Base-by-base conservation (phyloP, 2,329 filamentous ascomycete species). In the Dactylellina parvicollis region DNA sequence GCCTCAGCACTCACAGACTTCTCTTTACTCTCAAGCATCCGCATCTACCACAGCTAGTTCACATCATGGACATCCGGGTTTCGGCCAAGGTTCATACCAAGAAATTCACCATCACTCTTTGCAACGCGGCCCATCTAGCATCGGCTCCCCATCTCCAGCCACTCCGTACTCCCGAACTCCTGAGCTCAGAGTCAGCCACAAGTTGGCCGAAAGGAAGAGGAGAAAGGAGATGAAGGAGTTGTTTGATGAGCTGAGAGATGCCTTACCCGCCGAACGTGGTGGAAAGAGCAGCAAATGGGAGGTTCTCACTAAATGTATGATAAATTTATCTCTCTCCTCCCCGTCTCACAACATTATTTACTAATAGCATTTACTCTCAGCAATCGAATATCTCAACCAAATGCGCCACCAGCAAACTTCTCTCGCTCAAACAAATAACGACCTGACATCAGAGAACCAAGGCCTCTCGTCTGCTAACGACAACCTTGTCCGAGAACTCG, bases 261-360 rank as follows among this genome's bases (percentile, higher is more conserved):
- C 92, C 36, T 89, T 94, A 82, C 91, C 91, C 0, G 90, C 92
- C 76, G 91, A 92, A 77, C 87, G 91, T 14, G 91, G 91, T 1
- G 90, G 89, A 22, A 96, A 95, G 80, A 91, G 91, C 0, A 93
- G 90, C 76, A 96, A 96, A 77, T 96, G 91, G 91, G 91, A 96
- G 77, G 92, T 94, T 52, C 80, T 96, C 14, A 92, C 90, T 1
- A 94, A 94, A 84, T 90, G 91, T 93, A 82, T 75, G 85, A 79
- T 18, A 34, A 4, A 36, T 24, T 30, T 16, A 14, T 34, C n/a
- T 55, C 32, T 44, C 16, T 12, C 28, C 10, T 49, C 2, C 20
- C 20, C 14, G 14, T 55, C 46, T 66, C n/a, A 5, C 42, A 18
- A n/a, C 36, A 12, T 16, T 14, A 49, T 22, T 36, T 50, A 52